A percentile compares a stretch with the other conserved stretches of the same genome.
These are phyloP conservation scores for Acanthamoeba lenticulata DNA, from an alignment of 208 protist genomes.

Conservation along the genomic window DNA sequence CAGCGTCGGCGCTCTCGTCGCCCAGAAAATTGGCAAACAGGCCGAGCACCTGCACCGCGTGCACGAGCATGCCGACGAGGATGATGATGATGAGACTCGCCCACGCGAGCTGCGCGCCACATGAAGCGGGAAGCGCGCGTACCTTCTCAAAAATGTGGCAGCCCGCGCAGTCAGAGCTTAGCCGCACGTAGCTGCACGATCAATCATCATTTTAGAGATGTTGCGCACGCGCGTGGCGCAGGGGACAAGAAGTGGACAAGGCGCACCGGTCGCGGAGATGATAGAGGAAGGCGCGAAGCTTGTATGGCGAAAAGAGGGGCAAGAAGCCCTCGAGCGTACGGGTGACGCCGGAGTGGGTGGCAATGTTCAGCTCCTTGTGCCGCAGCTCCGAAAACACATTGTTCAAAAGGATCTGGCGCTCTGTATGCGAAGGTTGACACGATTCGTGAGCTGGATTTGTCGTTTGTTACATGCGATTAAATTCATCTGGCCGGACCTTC, in stretches of 20 bases:
- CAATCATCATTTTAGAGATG: neutral
- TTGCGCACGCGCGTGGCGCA: neutral
- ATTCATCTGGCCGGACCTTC: neutral
- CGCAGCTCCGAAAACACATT: constrained; percentile 46
- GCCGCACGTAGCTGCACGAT: neutral
- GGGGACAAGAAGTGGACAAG: neutral
- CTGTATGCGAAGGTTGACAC: neutral
- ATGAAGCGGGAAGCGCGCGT: neutral
- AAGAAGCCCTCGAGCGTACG: neutral
- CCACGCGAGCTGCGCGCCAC: neutral
- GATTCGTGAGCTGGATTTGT: neutral
- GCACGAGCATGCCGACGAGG: neutral
- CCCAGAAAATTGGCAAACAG: neutral
- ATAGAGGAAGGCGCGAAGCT: neutral
- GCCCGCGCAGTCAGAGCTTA: neutral
- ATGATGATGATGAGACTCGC: too few relatives aligned
- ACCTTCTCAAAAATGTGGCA: neutral
- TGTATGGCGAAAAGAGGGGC: neutral
- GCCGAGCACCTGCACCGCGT: neutral
- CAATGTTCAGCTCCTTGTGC: constrained; percentile 18
- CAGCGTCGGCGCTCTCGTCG: neutral
- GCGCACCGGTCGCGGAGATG: neutral
- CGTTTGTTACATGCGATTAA: neutral
- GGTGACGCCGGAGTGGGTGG: neutral
- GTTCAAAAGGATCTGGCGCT: neutral